Percentiles rank a stretch among this genome's conserved stretches.
Conservation (phyloP, 148 eudicot species). For the Arbutus unedo region DNA sequence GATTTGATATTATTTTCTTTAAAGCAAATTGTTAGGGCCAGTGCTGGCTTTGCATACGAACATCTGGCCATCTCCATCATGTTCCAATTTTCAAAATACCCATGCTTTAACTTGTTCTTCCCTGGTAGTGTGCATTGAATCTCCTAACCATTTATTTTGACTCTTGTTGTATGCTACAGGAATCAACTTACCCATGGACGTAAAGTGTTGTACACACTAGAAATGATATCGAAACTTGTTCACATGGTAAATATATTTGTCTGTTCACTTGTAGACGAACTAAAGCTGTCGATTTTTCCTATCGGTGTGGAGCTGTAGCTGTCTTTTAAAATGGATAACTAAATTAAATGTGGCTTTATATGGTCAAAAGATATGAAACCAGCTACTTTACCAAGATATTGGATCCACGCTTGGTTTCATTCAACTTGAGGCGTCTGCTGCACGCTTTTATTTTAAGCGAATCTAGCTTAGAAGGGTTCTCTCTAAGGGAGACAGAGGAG, state of each 20-base stretch:
- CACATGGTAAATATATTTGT: conserved; percentile 52
- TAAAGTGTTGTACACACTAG: conserved; percentile 71
- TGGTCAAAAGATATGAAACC: not conserved
- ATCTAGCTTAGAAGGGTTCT: not conserved
- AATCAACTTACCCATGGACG: conserved; percentile 92
- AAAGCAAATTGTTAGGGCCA: not conserved
- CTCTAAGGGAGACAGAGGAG: not conserved
- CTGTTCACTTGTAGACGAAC: not conserved
- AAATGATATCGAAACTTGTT: conserved; percentile 84
- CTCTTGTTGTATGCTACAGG: conserved; percentile 36
- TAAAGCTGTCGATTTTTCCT: not conserved
- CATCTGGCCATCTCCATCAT: not conserved
- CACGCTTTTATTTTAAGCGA: not conserved
- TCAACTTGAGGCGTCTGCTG: not conserved
- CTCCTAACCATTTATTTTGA: conserved; percentile 4
- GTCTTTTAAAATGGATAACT: not conserved
- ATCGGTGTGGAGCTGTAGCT: not conserved
- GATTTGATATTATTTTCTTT: too few relatives aligned
- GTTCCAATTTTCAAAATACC: not conserved
- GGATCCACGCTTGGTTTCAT: not conserved
- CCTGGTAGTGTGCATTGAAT: conserved; percentile 4
- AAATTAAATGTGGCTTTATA: not conserved
- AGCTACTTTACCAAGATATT: not conserved
- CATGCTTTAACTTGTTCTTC: not conserved
- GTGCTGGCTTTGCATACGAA: not conserved